Percentiles rank a stretch among this genome's conserved stretches.
These are phyloP conservation scores for Phymatotrichopsis omnivora DNA, from an alignment of 2,329 filamentous ascomycete species.

Conservation along the genomic window DNA sequence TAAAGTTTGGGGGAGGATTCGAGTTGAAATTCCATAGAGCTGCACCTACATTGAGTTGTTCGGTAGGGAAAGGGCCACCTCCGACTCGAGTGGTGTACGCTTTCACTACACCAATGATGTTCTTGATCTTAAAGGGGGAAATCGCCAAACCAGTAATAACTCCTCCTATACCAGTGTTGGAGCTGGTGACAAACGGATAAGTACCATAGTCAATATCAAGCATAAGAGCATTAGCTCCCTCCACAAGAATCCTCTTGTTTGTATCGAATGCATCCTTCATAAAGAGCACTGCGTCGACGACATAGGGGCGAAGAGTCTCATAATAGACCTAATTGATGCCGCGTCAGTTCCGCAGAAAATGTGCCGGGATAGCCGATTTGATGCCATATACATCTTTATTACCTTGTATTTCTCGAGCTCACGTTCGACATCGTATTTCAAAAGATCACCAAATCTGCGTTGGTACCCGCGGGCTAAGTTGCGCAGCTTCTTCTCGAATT, in stretches of 20 bases:
- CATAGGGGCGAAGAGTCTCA: constrained; percentile 47
- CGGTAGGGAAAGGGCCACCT: constrained; percentile 57
- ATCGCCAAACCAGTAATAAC: constrained; percentile 54
- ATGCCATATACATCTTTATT: constrained; percentile 1
- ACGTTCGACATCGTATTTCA: constrained; percentile 56
- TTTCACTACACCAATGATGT: constrained; percentile 57
- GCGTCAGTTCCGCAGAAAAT: no score
- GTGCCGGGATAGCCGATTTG: background rate
- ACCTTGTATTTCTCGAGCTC: constrained; percentile 54
- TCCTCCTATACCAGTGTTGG: constrained; percentile 50
- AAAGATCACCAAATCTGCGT: constrained; percentile 57
- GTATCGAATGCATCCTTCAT: constrained; percentile 51
- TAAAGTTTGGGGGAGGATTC: background rate
- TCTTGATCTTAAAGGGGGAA: constrained; percentile 50
- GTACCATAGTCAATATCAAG: constrained; percentile 55
- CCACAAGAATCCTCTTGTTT: constrained; percentile 53
- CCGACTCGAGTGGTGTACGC: constrained; percentile 56
- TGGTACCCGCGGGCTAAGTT: constrained; percentile 52
- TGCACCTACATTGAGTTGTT: constrained; percentile 43
- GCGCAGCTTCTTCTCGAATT: constrained; percentile 57
- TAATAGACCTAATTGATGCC: constrained; percentile 43
- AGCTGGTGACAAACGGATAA: constrained; percentile 53
- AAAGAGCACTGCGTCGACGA: constrained; percentile 57
- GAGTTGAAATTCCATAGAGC: background rate
- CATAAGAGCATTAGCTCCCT: constrained; percentile 60